Evolutionary conservation across 202 grass and related monocot genomes (phyloP).

Genomic region (Panicum hallii): DNA sequence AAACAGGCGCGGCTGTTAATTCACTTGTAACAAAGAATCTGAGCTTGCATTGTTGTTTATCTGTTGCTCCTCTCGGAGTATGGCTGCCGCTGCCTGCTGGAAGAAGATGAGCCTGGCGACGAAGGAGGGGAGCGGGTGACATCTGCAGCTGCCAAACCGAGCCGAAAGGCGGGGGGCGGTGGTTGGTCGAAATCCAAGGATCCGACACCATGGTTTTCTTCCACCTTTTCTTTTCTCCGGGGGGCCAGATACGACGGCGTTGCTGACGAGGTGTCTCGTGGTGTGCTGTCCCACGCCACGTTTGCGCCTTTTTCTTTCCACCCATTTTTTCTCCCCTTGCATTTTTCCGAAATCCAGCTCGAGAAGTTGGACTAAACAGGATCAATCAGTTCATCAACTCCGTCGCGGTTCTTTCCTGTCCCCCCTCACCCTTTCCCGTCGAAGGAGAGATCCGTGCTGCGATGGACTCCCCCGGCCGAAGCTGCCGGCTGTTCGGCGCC

Average conservation of each 20-base stretch:
- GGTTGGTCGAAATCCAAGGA: not conserved
- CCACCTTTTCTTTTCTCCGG: not conserved
- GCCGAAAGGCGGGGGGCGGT: not conserved
- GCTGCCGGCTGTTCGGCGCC: constrained; percentile 30
- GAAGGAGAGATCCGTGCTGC: constrained; percentile 19
- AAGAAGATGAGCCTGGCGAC: not conserved
- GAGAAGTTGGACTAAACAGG: not conserved
- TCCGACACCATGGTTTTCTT: not conserved
- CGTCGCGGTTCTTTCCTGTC: not conserved
- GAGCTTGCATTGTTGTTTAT: not conserved
- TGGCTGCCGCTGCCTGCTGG: not conserved
- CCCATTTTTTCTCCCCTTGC: not conserved
- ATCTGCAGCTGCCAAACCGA: not conserved
- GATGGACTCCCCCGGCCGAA: constrained; percentile 32
- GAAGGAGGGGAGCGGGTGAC: too few relatives aligned
- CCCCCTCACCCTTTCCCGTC: constrained; percentile 6
- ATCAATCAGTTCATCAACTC: constrained; percentile 4
- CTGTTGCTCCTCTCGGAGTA: not conserved
- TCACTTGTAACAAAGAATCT: not conserved
- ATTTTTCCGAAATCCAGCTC: constrained; percentile 9
- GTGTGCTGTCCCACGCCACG: not conserved
- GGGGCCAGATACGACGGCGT: not conserved
- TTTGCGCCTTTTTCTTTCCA: not conserved
- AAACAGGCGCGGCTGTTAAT: not conserved
- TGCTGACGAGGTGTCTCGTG: constrained; percentile 7